Conservation (phyloP, 2,329 filamentous ascomycete genomes). For the Trichoderma gracile region DNA sequence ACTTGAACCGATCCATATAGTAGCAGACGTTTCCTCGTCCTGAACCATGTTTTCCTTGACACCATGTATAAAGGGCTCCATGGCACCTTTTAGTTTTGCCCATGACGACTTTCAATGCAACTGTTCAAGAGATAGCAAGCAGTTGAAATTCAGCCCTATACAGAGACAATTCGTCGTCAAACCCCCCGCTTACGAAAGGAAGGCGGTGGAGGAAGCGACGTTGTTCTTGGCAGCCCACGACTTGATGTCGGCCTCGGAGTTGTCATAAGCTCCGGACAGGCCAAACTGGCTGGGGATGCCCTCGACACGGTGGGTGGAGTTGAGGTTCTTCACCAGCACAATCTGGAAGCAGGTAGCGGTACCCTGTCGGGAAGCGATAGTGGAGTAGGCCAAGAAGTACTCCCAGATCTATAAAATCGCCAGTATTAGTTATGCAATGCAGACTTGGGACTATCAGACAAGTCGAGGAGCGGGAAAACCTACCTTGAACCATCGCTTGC, state of each 20-base stretch:
- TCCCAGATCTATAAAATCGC: conserved; percentile 73
- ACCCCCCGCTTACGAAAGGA: conserved; percentile 30
- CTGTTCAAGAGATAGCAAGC: conserved; percentile 12
- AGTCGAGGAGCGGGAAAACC: conserved; percentile 37
- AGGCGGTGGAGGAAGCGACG: conserved; percentile 37
- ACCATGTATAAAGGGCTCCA: not conserved
- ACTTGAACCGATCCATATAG: conserved; percentile 6
- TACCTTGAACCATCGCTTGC: conserved; percentile 91
- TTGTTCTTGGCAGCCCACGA: conserved; percentile 43
- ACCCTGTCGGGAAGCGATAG: conserved; percentile 83
- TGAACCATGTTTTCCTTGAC: not conserved
- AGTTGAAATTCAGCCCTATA: conserved; percentile 9
- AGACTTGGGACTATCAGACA: too few species aligned
- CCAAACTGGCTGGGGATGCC: conserved; percentile 71
- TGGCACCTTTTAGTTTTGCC: not conserved
- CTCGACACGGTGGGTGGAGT: conserved; percentile 81
- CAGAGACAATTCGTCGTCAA: not conserved
- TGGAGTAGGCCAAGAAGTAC: conserved; percentile 84
- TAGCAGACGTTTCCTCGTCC: not conserved
- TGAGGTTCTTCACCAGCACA: conserved; percentile 87
- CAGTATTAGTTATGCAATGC: conserved; percentile 1
- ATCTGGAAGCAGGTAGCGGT: conserved; percentile 88
- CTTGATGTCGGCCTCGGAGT: conserved; percentile 39
- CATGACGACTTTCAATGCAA: not conserved
- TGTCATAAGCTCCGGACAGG: conserved; percentile 61